Evolutionary conservation across 768 basidiomycete species (phyloP).

Genomic region (Boletellus sp.): DNA sequence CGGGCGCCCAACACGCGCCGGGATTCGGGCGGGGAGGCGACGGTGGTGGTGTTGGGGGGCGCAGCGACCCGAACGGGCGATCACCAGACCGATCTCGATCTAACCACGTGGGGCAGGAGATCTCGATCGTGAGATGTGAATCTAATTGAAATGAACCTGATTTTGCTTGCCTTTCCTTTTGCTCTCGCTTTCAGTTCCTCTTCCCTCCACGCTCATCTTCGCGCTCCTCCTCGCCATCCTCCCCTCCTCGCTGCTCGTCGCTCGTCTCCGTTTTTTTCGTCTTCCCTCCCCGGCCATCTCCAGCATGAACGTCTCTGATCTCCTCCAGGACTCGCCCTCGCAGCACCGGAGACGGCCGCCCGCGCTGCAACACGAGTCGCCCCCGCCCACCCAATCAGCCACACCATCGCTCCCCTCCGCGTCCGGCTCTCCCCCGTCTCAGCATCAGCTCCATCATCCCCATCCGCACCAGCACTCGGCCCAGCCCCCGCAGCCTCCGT

Average conservation of each 20-base stretch:
- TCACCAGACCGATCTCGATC: constrained; percentile 27
- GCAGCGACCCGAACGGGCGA: constrained; percentile 7
- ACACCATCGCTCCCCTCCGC: constrained; percentile 21
- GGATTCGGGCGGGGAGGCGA: too few relatives aligned
- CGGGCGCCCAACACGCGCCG: too few relatives aligned
- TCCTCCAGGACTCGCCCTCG: constrained; percentile 68
- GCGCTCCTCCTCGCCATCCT: constrained; percentile 7
- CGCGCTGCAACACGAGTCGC: constrained; percentile 22
- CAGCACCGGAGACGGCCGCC: constrained; percentile 42
- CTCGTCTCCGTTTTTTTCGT: neutral
- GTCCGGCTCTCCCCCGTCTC: constrained; percentile 32
- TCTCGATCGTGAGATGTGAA: constrained; percentile 34
- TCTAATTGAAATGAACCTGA: constrained; percentile 35
- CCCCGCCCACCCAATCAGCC: constrained; percentile 27
- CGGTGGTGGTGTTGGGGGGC: too few relatives aligned
- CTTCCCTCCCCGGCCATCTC: neutral
- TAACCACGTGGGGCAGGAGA: constrained; percentile 25
- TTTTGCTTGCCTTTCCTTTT: constrained; percentile 29
- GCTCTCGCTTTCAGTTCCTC: constrained; percentile 25
- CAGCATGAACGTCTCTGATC: constrained; percentile 63
- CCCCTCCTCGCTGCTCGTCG: too few relatives aligned
- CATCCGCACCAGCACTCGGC: constrained; percentile 14
- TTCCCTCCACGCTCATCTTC: constrained; percentile 27
- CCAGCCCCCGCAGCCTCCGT: constrained; percentile 15
- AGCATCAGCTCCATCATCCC: constrained; percentile 29